Conservation (phyloP, 31 red algal species). For the Endocladia muricata region DNA sequence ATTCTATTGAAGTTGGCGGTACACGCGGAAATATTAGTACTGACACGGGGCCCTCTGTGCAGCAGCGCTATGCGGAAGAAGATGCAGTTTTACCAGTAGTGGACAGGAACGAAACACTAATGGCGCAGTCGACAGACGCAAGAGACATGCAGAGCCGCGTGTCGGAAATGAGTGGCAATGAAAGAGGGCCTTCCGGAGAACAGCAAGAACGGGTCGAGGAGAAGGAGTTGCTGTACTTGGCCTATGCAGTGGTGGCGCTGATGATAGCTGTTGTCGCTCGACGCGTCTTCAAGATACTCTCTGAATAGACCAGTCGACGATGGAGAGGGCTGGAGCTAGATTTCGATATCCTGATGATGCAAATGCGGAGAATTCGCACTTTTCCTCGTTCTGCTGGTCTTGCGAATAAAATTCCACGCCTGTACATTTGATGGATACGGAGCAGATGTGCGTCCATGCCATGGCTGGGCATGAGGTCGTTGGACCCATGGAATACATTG, state of each 20-base stretch:
- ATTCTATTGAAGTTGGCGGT: not conserved
- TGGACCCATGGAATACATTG: no score
- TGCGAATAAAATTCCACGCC: no score
- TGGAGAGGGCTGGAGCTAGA: no score
- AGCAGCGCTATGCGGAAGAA: not conserved
- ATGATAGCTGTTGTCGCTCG: constrained; percentile 63
- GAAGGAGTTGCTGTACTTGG: constrained; percentile 54
- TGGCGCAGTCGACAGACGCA: not conserved
- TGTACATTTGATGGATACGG: no score
- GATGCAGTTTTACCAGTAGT: not conserved
- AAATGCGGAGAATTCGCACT: no score
- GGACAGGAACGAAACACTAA: not conserved
- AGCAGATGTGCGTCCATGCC: no score
- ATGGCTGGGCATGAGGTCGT: no score
- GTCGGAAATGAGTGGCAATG: not conserved
- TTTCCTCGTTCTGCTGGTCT: no score
- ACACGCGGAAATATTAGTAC: not conserved
- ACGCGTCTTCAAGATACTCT: constrained; percentile 43
- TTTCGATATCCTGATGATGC: no score
- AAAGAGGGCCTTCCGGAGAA: not conserved
- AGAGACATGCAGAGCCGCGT: not conserved
- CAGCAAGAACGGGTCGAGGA: constrained; percentile 9
- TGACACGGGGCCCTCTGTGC: no score
- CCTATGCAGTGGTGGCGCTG: constrained; percentile 57
- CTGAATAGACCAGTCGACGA: no score